Conservation (phyloP, 1,284 basidiomycete species). For the Cryptococcus wingfieldii region DNA sequence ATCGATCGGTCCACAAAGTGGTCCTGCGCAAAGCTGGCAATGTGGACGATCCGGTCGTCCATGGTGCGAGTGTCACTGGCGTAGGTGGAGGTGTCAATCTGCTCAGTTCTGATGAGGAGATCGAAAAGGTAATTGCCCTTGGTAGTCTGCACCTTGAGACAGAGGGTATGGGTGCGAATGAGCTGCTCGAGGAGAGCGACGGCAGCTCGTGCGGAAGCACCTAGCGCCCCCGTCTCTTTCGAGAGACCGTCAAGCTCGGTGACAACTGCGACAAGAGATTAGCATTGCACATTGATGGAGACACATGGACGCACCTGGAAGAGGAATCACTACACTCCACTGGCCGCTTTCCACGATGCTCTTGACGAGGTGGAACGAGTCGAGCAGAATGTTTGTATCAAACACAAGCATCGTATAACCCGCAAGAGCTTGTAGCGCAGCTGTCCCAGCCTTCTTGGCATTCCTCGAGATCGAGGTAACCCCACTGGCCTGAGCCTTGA, state of each 20-base stretch:
- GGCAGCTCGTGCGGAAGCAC: slow-evolving; percentile 62
- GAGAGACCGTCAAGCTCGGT: slow-evolving; percentile 92
- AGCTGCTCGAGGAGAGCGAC: slow-evolving; percentile 71
- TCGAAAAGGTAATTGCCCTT: slow-evolving; percentile 88
- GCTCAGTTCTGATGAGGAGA: slow-evolving; percentile 77
- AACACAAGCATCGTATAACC: slow-evolving; percentile 88
- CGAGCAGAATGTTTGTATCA: slow-evolving; percentile 90
- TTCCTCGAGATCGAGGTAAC: slow-evolving; percentile 16
- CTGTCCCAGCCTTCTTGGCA: slow-evolving; percentile 37
- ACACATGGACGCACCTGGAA: slow-evolving; percentile 55
- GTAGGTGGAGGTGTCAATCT: slow-evolving; percentile 56
- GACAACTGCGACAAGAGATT: slow-evolving; percentile 56
- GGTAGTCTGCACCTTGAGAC: slow-evolving; percentile 90
- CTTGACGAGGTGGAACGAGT: slow-evolving; percentile 66
- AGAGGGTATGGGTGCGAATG: slow-evolving; percentile 66
- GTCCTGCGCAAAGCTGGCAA: slow-evolving; percentile 85
- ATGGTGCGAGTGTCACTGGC: slow-evolving; percentile 66
- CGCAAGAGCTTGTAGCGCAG: slow-evolving; percentile 60
- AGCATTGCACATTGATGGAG: background rate
- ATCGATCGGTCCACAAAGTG: slow-evolving; percentile 83
- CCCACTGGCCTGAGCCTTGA: slow-evolving; percentile 40
- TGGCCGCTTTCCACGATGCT: slow-evolving; percentile 71
- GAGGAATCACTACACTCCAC: slow-evolving; percentile 87
- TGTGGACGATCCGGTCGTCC: slow-evolving; percentile 91
- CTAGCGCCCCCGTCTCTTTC: slow-evolving; percentile 62